A percentile compares a stretch with the other conserved stretches of the same genome.
phyloP scores from a whole-genome alignment of 495 filamentous ascomycete genomes.

The Penicillium longicatenatum region DNA sequence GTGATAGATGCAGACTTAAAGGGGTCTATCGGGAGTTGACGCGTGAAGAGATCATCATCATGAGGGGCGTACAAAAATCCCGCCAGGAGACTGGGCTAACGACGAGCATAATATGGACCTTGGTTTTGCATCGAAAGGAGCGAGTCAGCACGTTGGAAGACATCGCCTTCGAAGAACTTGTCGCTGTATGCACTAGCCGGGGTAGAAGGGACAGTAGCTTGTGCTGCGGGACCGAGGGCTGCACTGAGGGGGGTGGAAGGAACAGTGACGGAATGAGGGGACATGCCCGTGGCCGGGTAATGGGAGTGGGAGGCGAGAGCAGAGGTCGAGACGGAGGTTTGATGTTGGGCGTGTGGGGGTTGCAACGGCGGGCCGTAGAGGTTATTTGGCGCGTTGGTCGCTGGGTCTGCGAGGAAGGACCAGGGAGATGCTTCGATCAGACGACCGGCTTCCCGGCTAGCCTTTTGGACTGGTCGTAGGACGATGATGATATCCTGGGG shows the following conservation, averaged over 20 bases:
- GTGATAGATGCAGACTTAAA: background rate
- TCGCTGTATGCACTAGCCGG: constrained; percentile 69
- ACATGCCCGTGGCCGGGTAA: constrained; percentile 36
- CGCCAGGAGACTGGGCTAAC: constrained; percentile 19
- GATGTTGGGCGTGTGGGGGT: constrained; percentile 35
- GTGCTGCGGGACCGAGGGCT: constrained; percentile 82
- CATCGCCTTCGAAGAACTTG: constrained; percentile 66
- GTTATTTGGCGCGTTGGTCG: constrained; percentile 26
- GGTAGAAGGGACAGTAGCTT: constrained; percentile 83
- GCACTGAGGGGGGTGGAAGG: constrained; percentile 77
- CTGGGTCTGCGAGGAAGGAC: constrained; percentile 55
- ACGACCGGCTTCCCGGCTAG: constrained; percentile 72
- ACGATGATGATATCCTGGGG: constrained; percentile 66
- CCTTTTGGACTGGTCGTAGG: constrained; percentile 74
- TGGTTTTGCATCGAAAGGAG: constrained; percentile 61
- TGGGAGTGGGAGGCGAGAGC: constrained; percentile 26
- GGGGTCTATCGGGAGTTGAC: background rate
- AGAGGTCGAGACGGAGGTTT: constrained; percentile 35
- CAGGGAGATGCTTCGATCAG: constrained; percentile 78
- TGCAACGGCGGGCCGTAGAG: constrained; percentile 47
- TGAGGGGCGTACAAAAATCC: background rate
- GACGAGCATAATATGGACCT: constrained; percentile 42
- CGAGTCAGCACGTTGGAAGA: constrained; percentile 74
- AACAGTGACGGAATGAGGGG: constrained; percentile 45
- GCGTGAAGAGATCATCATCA: constrained; percentile 9